Evolutionary conservation across 2,329 filamentous ascomycete genomes (phyloP).

Genomic region (Dactylellina sp.): DNA sequence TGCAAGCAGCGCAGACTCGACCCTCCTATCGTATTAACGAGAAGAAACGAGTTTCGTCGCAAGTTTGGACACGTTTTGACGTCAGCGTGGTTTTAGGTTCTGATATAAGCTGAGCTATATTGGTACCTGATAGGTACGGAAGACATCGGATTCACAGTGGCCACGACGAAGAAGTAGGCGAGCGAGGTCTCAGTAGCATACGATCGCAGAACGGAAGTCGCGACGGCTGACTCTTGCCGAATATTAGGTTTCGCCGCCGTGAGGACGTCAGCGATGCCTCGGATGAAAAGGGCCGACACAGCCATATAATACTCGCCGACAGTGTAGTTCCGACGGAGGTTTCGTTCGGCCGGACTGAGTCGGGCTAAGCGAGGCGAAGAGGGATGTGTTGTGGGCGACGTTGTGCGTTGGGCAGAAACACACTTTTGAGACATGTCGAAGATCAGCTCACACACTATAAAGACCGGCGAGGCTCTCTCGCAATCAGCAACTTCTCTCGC

Average conservation of each 20-base stretch:
- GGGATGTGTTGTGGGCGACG: conserved; percentile 32
- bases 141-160: conserved; percentile 1
- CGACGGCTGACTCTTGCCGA: not conserved
- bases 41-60: not conserved
- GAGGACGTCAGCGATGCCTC: not conserved
- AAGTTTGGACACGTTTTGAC: not conserved
- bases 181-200: not conserved
- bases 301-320: not conserved
- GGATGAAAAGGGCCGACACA: not conserved
- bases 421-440: conserved; percentile 12
- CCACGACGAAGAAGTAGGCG: conserved; percentile 4
- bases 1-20: too few relatives aligned
- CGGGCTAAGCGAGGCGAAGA: conserved; percentile 15
- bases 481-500: not conserved
- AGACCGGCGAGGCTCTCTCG: conserved; percentile 9
- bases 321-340: conserved; percentile 24
- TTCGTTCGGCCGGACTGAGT: conserved; percentile 13
- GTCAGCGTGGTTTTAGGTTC: conserved; percentile 12
- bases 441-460: conserved; percentile 1
- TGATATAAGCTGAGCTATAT: conserved; percentile 9
- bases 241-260: too few relatives aligned
- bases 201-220: too few relatives aligned
- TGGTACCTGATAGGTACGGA: conserved; percentile 16
- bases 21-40: too few relatives aligned
- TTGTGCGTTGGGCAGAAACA: conserved; percentile 21